Conservation (phyloP, 495 filamentous ascomycete species). For the Lepraria neglecta region DNA sequence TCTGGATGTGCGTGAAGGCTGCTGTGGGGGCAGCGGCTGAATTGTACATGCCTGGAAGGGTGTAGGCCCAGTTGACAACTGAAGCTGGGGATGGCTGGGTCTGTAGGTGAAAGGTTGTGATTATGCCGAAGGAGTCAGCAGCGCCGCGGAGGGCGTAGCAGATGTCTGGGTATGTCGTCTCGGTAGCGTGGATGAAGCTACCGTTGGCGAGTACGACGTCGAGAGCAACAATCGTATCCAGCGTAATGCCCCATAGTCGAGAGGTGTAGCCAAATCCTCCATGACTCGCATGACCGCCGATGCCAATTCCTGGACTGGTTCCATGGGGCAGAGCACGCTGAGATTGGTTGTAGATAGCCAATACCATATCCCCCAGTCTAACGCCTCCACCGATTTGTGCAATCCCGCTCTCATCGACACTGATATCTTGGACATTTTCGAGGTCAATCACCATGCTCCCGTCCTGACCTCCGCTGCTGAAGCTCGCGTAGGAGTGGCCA, state of each 20-base stretch:
- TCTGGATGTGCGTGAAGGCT: slow-evolving; percentile 43
- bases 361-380: slow-evolving; percentile 54
- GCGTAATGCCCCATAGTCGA: slow-evolving; percentile 55
- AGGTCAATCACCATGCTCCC: slow-evolving; percentile 43
- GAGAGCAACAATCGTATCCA: slow-evolving; percentile 56
- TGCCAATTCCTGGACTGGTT: slow-evolving; percentile 59
- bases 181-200: slow-evolving; percentile 37
- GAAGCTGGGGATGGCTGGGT: slow-evolving; percentile 52
- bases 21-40: slow-evolving; percentile 37
- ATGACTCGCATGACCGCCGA: slow-evolving; percentile 67
- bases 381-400: slow-evolving; percentile 63
- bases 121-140: slow-evolving; percentile 55
- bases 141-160: slow-evolving; percentile 52
- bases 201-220: slow-evolving; percentile 63
- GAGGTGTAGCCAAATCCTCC: slow-evolving; percentile 60
- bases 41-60: slow-evolving; percentile 39
- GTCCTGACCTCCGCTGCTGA: slow-evolving; percentile 43
- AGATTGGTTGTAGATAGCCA: slow-evolving; percentile 53
- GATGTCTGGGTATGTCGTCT: slow-evolving; percentile 30
- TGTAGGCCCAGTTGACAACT: slow-evolving; percentile 48
- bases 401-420: slow-evolving; percentile 48
- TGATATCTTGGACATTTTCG: slow-evolving; percentile 44
- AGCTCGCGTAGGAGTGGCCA: slow-evolving; percentile 41
- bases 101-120: slow-evolving; percentile 56
- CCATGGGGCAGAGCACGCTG: slow-evolving; percentile 63